Evolutionary conservation across 2,329 filamentous ascomycete species (phyloP).

Genomic region (Cercospora janseana): DNA sequence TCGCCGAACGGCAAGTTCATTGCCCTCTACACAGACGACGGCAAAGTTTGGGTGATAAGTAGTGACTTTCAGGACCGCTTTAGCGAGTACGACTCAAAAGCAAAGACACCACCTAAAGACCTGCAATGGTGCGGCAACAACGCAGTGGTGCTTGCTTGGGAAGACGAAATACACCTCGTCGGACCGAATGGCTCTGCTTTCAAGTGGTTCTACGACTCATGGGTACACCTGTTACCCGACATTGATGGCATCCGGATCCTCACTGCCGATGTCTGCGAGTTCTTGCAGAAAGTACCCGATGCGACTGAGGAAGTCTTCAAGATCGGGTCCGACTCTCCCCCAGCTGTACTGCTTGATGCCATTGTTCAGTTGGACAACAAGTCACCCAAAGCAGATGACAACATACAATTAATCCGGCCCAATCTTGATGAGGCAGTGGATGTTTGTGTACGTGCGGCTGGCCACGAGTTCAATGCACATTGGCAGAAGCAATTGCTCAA

Average conservation of each 20-base stretch:
- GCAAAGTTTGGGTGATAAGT: conserved; percentile 87
- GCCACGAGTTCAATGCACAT: conserved; percentile 82
- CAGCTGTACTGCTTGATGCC: conserved; percentile 90
- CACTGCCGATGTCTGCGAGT: conserved; percentile 94
- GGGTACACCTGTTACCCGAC: conserved; percentile 85
- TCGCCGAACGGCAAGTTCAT: conserved; percentile 89
- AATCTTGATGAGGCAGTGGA: conserved; percentile 91
- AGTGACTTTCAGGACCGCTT: conserved; percentile 91
- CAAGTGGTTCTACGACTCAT: conserved; percentile 74
- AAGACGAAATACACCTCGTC: conserved; percentile 93
- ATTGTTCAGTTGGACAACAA: conserved; percentile 87
- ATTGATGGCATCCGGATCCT: conserved; percentile 85
- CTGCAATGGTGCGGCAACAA: conserved; percentile 97
- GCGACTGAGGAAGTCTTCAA: conserved; percentile 75
- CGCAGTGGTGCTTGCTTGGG: conserved; percentile 90
- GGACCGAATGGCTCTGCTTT: conserved; percentile 75
- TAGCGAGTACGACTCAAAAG: conserved; percentile 86
- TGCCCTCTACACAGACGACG: conserved; percentile 80
- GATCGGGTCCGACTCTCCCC: conserved; percentile 80
- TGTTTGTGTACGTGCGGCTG: conserved; percentile 87
- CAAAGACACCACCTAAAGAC: conserved; percentile 79
- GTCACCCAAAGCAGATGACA: conserved; percentile 95
- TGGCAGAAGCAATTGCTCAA: conserved; percentile 97
- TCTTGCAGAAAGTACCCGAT: conserved; percentile 85
- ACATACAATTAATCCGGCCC: conserved; percentile 88